Evolutionary conservation across 345 rosid species (phyloP).

Genomic region (Theobroma cacao): DNA sequence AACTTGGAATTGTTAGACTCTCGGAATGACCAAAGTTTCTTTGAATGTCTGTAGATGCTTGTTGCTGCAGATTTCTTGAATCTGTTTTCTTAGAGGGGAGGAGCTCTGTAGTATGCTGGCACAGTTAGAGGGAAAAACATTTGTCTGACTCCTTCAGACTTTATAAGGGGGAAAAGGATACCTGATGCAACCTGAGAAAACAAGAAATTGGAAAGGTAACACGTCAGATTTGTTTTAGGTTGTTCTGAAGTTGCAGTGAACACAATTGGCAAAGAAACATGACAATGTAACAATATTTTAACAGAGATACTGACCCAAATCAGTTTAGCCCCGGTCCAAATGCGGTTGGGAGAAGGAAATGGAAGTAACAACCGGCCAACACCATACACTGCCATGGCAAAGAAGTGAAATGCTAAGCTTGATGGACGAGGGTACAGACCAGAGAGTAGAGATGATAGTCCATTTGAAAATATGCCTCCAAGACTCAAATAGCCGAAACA

Average conservation of each 20-base stretch:
- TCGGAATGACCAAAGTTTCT: too few relatives aligned
- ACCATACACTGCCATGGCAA: constrained; percentile 28
- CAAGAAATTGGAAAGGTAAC: neutral
- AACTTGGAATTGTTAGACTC: neutral
- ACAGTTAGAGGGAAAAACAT: constrained; percentile 16
- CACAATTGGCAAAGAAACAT: neutral
- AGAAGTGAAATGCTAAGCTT: constrained; percentile 32
- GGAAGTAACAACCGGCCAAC: constrained; percentile 29
- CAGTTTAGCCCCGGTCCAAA: constrained; percentile 29
- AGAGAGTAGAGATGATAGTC: constrained; percentile 27
- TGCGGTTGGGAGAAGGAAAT: constrained; percentile 33
- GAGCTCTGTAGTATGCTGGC: constrained; percentile 9
- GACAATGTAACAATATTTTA: neutral
- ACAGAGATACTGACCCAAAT: constrained; percentile 24
- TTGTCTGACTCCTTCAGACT: constrained; percentile 17
- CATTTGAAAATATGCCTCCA: constrained; percentile 33
- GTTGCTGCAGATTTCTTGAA: neutral
- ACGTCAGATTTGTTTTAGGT: neutral
- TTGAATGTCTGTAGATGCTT: neutral
- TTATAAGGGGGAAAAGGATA: neutral
- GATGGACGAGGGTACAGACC: constrained; percentile 33
- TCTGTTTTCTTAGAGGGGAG: neutral
- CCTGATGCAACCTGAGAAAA: constrained; percentile 13
- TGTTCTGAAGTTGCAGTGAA: neutral
- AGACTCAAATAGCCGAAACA: constrained; percentile 33